Percentiles rank a stretch among this genome's conserved stretches.
phyloP scores from a whole-genome alignment of 306 rosid genomes.

The Malus sylvestris region DNA sequence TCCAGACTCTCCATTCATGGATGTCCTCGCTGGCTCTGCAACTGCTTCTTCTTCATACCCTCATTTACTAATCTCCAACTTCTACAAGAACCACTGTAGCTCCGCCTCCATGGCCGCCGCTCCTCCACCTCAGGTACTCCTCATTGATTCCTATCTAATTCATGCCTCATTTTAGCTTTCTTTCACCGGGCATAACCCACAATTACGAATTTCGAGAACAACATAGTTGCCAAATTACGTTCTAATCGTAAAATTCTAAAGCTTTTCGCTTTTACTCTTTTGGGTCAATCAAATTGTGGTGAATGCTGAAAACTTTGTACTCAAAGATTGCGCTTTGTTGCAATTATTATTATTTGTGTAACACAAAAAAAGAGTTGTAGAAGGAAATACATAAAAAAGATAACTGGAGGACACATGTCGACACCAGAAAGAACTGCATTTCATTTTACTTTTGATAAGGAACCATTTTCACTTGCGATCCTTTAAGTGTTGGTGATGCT shows the following conservation, averaged over 20 bases:
- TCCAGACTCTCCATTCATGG: slow-evolving; percentile 40
- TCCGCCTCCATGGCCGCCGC: slow-evolving; percentile 11
- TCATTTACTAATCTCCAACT: slow-evolving; percentile 8
- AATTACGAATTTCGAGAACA: background rate
- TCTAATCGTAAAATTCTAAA: background rate
- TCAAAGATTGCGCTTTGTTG: too few species aligned
- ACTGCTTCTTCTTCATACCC: slow-evolving; percentile 35
- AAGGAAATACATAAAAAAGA: too few species aligned
- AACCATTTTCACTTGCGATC: too few species aligned
- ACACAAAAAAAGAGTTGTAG: too few species aligned
- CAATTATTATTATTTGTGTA: too few species aligned
- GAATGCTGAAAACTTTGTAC: background rate
- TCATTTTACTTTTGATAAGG: too few species aligned
- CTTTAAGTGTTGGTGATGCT: background rate
- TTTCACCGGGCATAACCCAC: background rate
- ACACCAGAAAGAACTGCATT: too few species aligned
- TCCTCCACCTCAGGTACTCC: slow-evolving; percentile 33
- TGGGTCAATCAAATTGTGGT: background rate
- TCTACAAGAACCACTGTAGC: slow-evolving; percentile 4
- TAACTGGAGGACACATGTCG: too few species aligned
- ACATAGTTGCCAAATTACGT: background rate
- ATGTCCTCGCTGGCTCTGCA: slow-evolving; percentile 40
- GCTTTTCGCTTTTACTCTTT: background rate
- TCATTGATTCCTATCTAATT: background rate
- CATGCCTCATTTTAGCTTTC: background rate